Base-by-base conservation (phyloP, 2,329 filamentous ascomycete species). In the Xylariomycetidae sp. region DNA sequence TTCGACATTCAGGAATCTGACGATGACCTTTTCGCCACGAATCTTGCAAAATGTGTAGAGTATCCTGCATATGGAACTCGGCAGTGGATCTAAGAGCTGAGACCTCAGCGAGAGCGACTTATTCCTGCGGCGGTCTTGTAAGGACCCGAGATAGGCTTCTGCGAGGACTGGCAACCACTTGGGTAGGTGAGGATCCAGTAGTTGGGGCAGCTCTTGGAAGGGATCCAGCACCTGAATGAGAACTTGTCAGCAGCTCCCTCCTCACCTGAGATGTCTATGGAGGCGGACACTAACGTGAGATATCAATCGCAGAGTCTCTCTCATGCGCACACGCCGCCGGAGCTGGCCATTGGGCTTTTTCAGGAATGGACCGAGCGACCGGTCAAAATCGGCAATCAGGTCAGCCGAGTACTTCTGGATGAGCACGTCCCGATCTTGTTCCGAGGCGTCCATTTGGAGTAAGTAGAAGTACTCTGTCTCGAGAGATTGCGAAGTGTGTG, bases 31-130 rank as follows among this genome's bases (percentile, higher is more conserved):
- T 56, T 92, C 82, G 16, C 92, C 90, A 33, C 92, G 78, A 31
- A 97, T 83, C 62, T 98, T 98, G 70, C 88, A 96, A 40, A 98
- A 83, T 0, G 82, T 83, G 56, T 97, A 97, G 22, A 98, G 61
- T 3, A 97, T 69, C 41, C 74, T 77, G 57, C 83, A 87, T 35
- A 94, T 80, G 4, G 87, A 88, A 40, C 74, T 71, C 16, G 82
- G 74, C 0, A 87, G 62, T 1, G 80, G 72, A 15, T 68, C 61
- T 11, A 78, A 50, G 8, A 74, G 57, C 34, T 67, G 54, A 36
- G 61, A 56, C 36, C 46, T 51, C 54, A 46, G 40, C 56, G 58
- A 49, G 27, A 63, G 32, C n/a, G 37, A 51, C 44, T 59, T 72
- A 51, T 52, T 63, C 39, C 56, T 57, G 46, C 57, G 64, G 54